phyloP scores from a whole-genome alignment of 768 basidiomycete genomes.

The Boletus vermiculosoides region DNA sequence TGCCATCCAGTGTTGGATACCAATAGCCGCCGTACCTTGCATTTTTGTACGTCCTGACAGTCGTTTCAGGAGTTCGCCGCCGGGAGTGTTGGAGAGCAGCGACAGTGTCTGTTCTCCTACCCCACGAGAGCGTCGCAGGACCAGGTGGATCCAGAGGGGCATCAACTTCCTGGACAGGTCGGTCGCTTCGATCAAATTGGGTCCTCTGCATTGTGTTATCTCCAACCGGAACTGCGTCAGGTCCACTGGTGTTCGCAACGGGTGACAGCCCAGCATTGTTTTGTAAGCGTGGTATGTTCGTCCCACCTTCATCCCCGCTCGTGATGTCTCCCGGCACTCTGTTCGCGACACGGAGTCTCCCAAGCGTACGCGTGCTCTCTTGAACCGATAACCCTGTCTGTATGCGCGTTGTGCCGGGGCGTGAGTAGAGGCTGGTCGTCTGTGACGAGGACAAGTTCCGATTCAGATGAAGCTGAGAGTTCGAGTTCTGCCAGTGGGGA shows the following conservation, averaged over 20 bases:
- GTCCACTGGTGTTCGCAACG: background rate
- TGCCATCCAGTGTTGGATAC: constrained; percentile 5
- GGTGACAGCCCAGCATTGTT: background rate
- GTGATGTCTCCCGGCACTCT: constrained; percentile 45
- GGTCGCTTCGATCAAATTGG: background rate
- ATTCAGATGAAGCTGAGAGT: background rate
- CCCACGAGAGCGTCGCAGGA: constrained; percentile 26
- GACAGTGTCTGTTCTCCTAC: constrained; percentile 29
- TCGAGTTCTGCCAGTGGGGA: constrained; percentile 13
- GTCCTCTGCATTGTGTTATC: background rate
- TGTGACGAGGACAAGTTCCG: constrained; percentile 8
- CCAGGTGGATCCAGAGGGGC: constrained; percentile 17
- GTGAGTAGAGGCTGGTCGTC: background rate
- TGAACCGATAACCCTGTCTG: constrained; percentile 25
- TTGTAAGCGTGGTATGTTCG: constrained; percentile 4
- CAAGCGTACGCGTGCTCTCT: constrained; percentile 38
- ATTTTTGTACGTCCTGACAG: constrained; percentile 9
- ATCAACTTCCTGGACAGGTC: constrained; percentile 2
- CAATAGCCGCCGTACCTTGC: constrained; percentile 14
- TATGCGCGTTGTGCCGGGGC: no score
- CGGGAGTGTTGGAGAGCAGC: constrained; percentile 21
- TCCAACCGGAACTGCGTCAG: background rate
- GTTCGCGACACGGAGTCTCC: constrained; percentile 50
- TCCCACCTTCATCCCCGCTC: constrained; percentile 35
- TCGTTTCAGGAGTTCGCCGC: constrained; percentile 4